Base-by-base conservation (phyloP, 805 yeast genomes). In the Wickerhamiella musiphila region DNA sequence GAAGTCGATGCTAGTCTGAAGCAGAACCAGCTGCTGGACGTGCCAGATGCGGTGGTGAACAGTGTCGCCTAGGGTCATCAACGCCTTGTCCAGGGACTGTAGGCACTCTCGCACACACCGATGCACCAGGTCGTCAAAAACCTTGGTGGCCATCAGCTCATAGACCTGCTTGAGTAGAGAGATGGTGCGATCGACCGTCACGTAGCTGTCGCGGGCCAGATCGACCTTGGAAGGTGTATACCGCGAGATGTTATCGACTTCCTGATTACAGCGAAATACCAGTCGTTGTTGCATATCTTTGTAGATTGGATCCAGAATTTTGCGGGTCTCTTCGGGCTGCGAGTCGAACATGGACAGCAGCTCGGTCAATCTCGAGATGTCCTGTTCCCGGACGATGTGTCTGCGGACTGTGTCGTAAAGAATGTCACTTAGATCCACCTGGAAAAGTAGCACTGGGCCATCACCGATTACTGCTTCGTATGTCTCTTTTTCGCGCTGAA, bases 101-200 rank as follows among this genome's bases (percentile, higher is more conserved):
- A 77, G 75, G 44, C 90, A 74, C 27, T 76, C 66, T 48, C 79
- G 94, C 4, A 86, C 78, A 32, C 82, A 73, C 35, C 77, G 70
- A 50, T 82, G 93, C 0, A 94, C 93, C 41, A 84, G 56, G 47
- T 81, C 93, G 49, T 82, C 93, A 55, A 84, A 86, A 2, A 82
- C 78, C 9, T 42, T 31, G 2, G 84, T 71, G 41, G 75, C 74
- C 23, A 86, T 67, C 44, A 83, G 58, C 45, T 79, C 92, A 48
- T 81, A 79, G 15, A 84, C 75, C 48, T 71, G 77, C 21, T 82
- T 73, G 19, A 84, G 56, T 5, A 86, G 54, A 1, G 74, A 65
- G 26, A 83, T 55, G 0, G 93, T 73, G 4, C 35, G 35, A 17
- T 38, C 43, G 6, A 41, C 43, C 3, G 39, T 38, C 3, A 44